phyloP scores from a whole-genome alignment of 352 stramenopile genomes.

The Globisporangium polare region DNA sequence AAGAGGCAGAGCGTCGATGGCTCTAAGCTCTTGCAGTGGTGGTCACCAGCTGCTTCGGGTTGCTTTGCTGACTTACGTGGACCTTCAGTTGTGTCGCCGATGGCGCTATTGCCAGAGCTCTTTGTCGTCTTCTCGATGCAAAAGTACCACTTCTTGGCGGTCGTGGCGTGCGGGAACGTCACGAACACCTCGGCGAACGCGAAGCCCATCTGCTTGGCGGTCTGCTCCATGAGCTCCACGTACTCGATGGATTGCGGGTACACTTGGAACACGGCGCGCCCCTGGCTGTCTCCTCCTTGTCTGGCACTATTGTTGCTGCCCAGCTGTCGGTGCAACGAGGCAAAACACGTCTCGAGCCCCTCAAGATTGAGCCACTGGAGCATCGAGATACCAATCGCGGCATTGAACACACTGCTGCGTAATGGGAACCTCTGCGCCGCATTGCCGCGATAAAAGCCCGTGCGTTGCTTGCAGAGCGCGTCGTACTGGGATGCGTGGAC shows the following conservation, averaged over 20 bases:
- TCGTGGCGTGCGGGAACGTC: conserved; percentile 60
- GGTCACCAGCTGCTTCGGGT: neutral
- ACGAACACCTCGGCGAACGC: conserved; percentile 54
- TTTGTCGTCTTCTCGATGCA: conserved; percentile 15
- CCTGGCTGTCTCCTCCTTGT: neutral
- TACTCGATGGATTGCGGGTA: conserved; percentile 52
- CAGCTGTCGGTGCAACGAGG: conserved; percentile 37
- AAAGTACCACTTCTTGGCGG: conserved; percentile 79
- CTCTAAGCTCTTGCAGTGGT: neutral
- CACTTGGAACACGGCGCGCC: conserved; percentile 60
- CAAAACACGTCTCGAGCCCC: conserved; percentile 58
- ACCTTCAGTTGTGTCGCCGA: too few species aligned
- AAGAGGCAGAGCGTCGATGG: conserved; percentile 39
- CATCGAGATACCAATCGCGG: conserved; percentile 78
- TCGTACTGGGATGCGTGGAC: neutral
- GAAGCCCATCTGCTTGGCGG: conserved; percentile 42
- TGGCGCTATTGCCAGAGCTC: neutral
- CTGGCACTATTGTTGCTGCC: neutral
- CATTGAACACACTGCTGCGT: conserved; percentile 33
- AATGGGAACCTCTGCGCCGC: conserved; percentile 59
- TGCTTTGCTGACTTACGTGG: neutral
- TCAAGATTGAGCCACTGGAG: conserved; percentile 71
- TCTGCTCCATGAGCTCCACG: conserved; percentile 57
- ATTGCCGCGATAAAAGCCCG: conserved; percentile 64
- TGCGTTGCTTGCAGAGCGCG: conserved; percentile 11